Percentiles rank a stretch among this genome's conserved stretches.
phyloP scores from a whole-genome alignment of 192 early-diverging fungal species.

The Gamsiella multidivaricata region DNA sequence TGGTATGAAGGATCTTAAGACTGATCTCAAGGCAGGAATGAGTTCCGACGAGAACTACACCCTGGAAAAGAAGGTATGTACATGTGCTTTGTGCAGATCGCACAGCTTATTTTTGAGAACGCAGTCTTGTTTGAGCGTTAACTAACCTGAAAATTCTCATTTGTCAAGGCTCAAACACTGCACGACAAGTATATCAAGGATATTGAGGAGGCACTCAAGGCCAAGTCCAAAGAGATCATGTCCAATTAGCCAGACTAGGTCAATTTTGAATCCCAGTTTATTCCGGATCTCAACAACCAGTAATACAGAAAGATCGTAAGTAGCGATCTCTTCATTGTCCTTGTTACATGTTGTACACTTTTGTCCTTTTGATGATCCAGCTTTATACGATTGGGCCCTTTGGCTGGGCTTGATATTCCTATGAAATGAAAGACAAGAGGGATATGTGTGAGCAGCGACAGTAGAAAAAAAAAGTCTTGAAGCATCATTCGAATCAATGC shows the following conservation, averaged over 20 bases:
- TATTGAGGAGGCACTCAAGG: conserved; percentile 72
- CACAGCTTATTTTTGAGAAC: no score
- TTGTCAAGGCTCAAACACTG: conserved; percentile 62
- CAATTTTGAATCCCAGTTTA: conserved; percentile 18
- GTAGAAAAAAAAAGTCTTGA: neutral
- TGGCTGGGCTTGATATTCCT: conserved; percentile 45
- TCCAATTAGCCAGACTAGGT: conserved; percentile 27
- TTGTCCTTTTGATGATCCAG: neutral
- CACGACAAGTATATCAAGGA: conserved; percentile 73
- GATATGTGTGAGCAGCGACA: neutral
- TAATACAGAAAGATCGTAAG: conserved; percentile 1
- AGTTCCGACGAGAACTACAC: conserved; percentile 65
- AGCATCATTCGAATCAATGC: neutral
- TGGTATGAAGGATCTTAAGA: conserved; percentile 80
- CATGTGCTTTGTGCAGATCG: neutral
- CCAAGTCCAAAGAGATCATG: conserved; percentile 77
- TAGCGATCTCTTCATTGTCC: neutral
- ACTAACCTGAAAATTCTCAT: neutral
- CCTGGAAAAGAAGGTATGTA: conserved; percentile 67
- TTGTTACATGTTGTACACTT: conserved; percentile 13
- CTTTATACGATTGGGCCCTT: conserved; percentile 47
- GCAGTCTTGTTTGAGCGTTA: no score
- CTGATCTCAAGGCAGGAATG: conserved; percentile 64
- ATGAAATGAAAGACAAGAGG: neutral
- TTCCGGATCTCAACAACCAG: conserved; percentile 10